phyloP scores from a whole-genome alignment of 257 asterid genomes.

The Scutellaria baicalensis region DNA sequence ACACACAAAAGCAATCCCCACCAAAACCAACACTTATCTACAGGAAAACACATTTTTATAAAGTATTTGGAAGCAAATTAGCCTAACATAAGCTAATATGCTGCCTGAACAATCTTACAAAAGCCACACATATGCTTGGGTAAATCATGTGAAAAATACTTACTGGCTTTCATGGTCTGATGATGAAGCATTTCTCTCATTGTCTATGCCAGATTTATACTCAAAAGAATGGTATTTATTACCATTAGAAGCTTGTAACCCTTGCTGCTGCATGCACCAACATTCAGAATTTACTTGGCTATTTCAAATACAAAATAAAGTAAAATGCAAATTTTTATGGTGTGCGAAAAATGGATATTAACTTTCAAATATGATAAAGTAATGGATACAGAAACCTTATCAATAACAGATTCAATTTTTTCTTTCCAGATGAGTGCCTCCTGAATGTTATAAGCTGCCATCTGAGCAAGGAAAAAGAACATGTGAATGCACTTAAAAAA shows the following conservation, averaged over 20 bases:
- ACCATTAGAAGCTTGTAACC: constrained; percentile 47
- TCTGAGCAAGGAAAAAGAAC: constrained; percentile 39
- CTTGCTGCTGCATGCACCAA: constrained; percentile 69
- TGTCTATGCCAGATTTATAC: constrained; percentile 57
- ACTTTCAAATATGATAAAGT: neutral
- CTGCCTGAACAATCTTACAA: constrained; percentile 1
- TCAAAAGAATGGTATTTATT: constrained; percentile 64
- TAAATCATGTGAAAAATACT: constrained; percentile 27
- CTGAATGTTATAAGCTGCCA: constrained; percentile 97
- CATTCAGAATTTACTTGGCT: constrained; percentile 22
- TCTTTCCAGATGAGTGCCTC: constrained; percentile 87
- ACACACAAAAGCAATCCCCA: neutral
- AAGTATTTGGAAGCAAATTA: neutral
- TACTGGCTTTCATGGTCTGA: constrained; percentile 87
- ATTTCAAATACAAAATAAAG: constrained; percentile 10
- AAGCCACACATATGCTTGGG: neutral
- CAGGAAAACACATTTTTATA: neutral
- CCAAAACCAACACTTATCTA: neutral
- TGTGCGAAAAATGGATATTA: constrained; percentile 4
- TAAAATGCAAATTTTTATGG: neutral
- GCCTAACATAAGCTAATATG: neutral
- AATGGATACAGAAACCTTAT: constrained; percentile 53
- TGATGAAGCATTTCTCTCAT: constrained; percentile 65
- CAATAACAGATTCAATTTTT: constrained; percentile 76
- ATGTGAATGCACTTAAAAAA: neutral